These are phyloP conservation scores for Corylus americana DNA, from an alignment of 306 rosid genomes.

Conservation along the genomic window DNA sequence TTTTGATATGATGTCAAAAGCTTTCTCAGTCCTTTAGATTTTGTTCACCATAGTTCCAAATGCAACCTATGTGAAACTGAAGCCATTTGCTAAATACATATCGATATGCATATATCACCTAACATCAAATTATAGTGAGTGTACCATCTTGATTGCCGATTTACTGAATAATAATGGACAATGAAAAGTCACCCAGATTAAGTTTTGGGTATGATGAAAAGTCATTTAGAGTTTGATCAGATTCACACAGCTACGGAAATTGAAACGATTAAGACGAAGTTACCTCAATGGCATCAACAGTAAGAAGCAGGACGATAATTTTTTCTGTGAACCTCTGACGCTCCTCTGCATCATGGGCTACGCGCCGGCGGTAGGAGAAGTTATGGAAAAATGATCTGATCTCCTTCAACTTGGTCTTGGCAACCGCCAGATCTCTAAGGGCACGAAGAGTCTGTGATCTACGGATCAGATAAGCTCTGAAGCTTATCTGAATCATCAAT, in stretches of 20 bases:
- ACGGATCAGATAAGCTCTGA: slow-evolving; percentile 73
- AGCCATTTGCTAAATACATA: neutral
- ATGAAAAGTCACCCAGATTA: neutral
- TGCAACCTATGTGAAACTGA: neutral
- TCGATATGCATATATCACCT: too few relatives aligned
- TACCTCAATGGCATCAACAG: slow-evolving; percentile 92
- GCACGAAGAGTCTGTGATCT: slow-evolving; percentile 84
- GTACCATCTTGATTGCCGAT: neutral
- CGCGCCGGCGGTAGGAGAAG: slow-evolving; percentile 56
- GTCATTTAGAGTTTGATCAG: neutral
- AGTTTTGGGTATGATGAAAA: neutral
- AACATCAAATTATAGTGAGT: neutral
- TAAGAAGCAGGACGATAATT: slow-evolving; percentile 84
- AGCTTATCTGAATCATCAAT: slow-evolving; percentile 63
- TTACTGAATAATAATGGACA: neutral
- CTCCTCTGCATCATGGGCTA: slow-evolving; percentile 67
- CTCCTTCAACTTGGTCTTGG: slow-evolving; percentile 85
- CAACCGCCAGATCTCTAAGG: slow-evolving; percentile 75
- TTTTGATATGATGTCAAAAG: neutral
- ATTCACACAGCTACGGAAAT: neutral
- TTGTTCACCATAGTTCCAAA: neutral
- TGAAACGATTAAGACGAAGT: neutral
- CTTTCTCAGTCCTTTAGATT: neutral
- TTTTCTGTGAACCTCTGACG: slow-evolving; percentile 80
- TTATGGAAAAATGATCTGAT: slow-evolving; percentile 73